These are phyloP conservation scores for Colletotrichum zoysiae DNA, from an alignment of 2,329 filamentous ascomycete genomes.

Conservation along the genomic window DNA sequence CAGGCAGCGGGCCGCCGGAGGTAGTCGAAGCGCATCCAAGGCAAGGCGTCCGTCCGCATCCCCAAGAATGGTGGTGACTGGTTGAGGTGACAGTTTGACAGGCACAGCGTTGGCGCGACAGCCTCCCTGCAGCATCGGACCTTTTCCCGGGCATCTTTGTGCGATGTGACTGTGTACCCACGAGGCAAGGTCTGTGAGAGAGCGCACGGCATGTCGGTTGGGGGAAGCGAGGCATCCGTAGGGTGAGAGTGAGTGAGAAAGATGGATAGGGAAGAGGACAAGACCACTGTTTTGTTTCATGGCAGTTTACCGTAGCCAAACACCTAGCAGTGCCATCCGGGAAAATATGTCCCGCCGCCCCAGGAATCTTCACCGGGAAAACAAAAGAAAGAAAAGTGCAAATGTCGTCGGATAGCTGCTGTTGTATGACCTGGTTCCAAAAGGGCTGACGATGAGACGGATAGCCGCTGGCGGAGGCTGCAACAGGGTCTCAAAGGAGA, in stretches of 20 bases:
- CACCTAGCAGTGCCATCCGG: background rate
- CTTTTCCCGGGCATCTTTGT: conserved; percentile 41
- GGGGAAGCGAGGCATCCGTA: background rate
- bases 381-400: conserved; percentile 9
- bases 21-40: background rate
- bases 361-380: conserved; percentile 13
- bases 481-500: conserved; percentile 29
- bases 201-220: conserved; percentile 23
- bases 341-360: background rate
- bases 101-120: conserved; percentile 33
- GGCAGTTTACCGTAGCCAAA: background rate
- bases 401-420: conserved; percentile 35
- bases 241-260: background rate
- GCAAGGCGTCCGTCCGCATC: conserved; percentile 1
- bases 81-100: conserved; percentile 11
- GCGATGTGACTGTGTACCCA: conserved; percentile 29
- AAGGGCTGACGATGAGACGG: conserved; percentile 22
- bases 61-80: conserved; percentile 11
- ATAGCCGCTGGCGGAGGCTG: conserved; percentile 31
- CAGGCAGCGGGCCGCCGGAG: conserved; percentile 20
- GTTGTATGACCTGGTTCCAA: conserved; percentile 19
- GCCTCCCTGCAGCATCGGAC: conserved; percentile 40
- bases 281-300: background rate
- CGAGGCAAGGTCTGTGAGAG: conserved; percentile 29
- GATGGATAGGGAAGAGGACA: background rate